Conservation (phyloP, 345 rosid species). For the Salix purpurea region DNA sequence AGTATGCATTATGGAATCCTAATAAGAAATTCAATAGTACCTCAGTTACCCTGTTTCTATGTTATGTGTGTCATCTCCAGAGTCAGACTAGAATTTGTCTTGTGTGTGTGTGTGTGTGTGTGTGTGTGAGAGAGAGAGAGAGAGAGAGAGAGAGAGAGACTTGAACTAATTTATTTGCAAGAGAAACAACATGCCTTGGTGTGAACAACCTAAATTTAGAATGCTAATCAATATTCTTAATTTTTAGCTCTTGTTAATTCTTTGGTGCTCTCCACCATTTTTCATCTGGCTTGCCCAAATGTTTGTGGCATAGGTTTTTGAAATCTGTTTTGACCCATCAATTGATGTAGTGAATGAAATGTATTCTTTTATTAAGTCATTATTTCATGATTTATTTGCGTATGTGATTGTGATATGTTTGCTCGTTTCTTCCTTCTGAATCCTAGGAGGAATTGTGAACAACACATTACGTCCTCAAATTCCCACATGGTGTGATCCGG, state of each 20-base stretch:
- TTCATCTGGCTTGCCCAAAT: background rate
- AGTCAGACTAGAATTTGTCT: background rate
- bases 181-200: background rate
- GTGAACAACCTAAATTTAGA: background rate
- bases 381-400: background rate
- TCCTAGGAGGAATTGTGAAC: constrained; percentile 90
- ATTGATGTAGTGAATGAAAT: background rate
- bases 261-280: background rate
- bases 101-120: background rate
- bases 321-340: background rate
- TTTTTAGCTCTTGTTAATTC: background rate
- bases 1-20: background rate
- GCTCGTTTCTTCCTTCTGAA: background rate
- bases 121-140: no score
- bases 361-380: background rate
- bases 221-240: background rate
- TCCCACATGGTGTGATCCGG: constrained; percentile 98
- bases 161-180: background rate
- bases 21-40: background rate
- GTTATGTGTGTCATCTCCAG: background rate
- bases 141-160: background rate
- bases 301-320: background rate
- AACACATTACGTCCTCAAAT: constrained; percentile 84
- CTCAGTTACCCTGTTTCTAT: background rate
- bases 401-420: background rate